phyloP scores from a whole-genome alignment of 2,329 filamentous ascomycete genomes.

The Torrubiella hemipterigena region DNA sequence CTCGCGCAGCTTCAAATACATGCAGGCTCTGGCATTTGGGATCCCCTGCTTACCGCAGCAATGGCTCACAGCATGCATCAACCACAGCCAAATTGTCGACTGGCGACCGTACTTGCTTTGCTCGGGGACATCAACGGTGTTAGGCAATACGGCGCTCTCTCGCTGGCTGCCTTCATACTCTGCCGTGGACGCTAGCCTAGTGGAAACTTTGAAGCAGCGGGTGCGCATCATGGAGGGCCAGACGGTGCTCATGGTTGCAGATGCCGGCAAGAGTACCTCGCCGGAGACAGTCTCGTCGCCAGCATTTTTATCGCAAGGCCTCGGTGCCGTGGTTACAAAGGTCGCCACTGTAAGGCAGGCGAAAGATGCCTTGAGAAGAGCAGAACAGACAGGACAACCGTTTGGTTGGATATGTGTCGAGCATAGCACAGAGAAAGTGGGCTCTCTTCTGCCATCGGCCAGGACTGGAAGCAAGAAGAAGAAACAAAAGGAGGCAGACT shows the following conservation, averaged over 20 bases:
- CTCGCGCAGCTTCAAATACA: slow-evolving; percentile 80
- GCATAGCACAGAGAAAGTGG: slow-evolving; percentile 43
- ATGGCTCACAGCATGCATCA: slow-evolving; percentile 68
- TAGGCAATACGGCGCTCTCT: slow-evolving; percentile 68
- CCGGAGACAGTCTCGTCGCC: slow-evolving; percentile 50
- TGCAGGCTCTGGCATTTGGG: slow-evolving; percentile 85
- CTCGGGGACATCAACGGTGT: slow-evolving; percentile 65
- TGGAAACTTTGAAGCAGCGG: slow-evolving; percentile 44
- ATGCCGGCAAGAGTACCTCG: slow-evolving; percentile 39
- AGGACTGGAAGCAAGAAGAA: too few relatives aligned
- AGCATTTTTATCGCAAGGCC: slow-evolving; percentile 72
- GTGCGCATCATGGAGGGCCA: slow-evolving; percentile 51
- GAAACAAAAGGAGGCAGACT: slow-evolving; percentile 13
- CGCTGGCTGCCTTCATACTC: slow-evolving; percentile 54
- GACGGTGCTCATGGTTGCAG: slow-evolving; percentile 60
- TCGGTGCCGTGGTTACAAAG: slow-evolving; percentile 60
- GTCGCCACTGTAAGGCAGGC: slow-evolving; percentile 57
- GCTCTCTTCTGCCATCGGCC: slow-evolving; percentile 29
- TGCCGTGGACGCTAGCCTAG: slow-evolving; percentile 41
- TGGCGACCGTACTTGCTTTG: slow-evolving; percentile 79
- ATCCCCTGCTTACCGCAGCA: slow-evolving; percentile 73
- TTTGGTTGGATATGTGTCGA: slow-evolving; percentile 79
- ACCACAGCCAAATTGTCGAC: slow-evolving; percentile 47
- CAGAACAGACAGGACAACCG: slow-evolving; percentile 29
- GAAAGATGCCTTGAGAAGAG: slow-evolving; percentile 40